Base-by-base conservation (phyloP, 2,329 filamentous ascomycete genomes). In the Fonsecaea nubica region DNA sequence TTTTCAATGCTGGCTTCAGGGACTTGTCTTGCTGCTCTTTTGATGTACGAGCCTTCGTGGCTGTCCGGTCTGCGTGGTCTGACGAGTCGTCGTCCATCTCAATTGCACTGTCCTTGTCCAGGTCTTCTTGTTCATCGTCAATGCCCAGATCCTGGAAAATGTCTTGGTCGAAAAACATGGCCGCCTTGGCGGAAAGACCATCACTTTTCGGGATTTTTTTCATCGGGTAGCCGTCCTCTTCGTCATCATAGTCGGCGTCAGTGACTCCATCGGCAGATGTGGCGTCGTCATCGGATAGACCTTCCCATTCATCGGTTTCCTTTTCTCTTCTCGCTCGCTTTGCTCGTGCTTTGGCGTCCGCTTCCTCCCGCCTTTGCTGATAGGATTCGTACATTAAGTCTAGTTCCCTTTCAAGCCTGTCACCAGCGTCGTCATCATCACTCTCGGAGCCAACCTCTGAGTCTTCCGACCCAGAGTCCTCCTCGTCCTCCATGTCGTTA, bases 91-190 rank as follows among this genome's bases (percentile, higher is more conserved):
- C 74, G 33, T 78, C 75, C 18, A 79, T 68, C 55, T 78, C 77
- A 33, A 77, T 74, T 13, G 76, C 77, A 61, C 76, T 78, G 25
- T 79, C 76, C 4, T 74, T 71, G 3, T 80, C 53, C 45, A 50
- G 25, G 21, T 50, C 48, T n/a, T 55, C 53, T 12, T 61, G 18
- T 9, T 56, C 80, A 18, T 88, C 88, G 2, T 89, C 80, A 21
- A 90, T 78, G 0, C 87, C 91, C 62, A 98, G 88, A 45, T 89
- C 92, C 72, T 93, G 89, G 83, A 99, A 99, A 48, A 99, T 90
- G 72, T 97, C 93, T 76, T 97, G 94, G 73, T 91, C 90, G 77
- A 99, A 99, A 81, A 99, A 99, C 67, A 90, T 86, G 9, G 90
- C 87, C 8, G 95, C 95, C 69, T 92, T 87, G 77, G 89, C 93